Conservation (phyloP, 2,329 filamentous ascomycete genomes). For the Emergomyces africanus region DNA sequence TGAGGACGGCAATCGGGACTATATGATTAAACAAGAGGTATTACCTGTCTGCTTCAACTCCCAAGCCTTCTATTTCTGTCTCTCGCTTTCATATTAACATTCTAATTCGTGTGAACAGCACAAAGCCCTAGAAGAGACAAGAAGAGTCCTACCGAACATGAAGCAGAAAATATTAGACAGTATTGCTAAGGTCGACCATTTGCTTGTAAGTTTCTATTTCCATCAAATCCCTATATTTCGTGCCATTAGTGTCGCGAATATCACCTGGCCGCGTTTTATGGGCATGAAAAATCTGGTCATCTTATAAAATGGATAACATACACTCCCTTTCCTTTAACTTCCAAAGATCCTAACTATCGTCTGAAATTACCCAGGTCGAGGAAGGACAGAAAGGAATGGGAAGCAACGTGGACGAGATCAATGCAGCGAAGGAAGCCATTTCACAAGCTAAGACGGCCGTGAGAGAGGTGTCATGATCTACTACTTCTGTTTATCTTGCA, state of each 20-base stretch:
- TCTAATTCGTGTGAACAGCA: conserved; percentile 38
- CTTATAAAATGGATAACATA: neutral
- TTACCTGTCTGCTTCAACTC: conserved; percentile 11
- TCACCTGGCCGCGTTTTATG: neutral
- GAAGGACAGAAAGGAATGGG: conserved; percentile 28
- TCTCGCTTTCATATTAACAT: neutral
- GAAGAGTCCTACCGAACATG: conserved; percentile 63
- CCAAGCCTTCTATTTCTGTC: neutral
- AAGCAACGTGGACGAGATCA: conserved; percentile 30
- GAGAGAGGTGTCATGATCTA: conserved; percentile 24
- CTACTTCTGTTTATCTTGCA: neutral
- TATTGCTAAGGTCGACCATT: conserved; percentile 58
- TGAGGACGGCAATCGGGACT: conserved; percentile 66
- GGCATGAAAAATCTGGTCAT: neutral
- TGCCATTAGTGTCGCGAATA: neutral
- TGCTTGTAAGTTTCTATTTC: conserved; percentile 49
- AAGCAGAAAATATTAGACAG: conserved; percentile 58
- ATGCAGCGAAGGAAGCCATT: conserved; percentile 31
- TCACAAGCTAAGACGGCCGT: conserved; percentile 26
- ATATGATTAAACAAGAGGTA: conserved; percentile 77
- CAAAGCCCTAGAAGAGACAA: conserved; percentile 75
- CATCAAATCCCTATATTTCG: neutral
- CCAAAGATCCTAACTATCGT: neutral
- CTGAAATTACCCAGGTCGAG: conserved; percentile 18
- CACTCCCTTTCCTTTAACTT: neutral